Percentiles rank a stretch among this genome's conserved stretches.
phyloP scores from a whole-genome alignment of 805 yeast genomes.

The Grigorovia jiainica region DNA sequence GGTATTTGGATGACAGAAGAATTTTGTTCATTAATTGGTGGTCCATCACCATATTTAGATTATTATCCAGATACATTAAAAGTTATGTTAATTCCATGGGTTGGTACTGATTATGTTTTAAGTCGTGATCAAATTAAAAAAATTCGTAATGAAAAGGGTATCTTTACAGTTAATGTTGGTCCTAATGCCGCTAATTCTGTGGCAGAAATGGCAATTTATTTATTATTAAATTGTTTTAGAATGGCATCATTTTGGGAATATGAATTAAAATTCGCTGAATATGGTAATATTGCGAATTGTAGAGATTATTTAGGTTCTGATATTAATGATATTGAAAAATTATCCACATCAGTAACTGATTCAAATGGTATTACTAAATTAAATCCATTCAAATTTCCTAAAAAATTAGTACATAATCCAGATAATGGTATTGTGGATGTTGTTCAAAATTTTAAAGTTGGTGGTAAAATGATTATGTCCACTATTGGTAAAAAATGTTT shows the following conservation, averaged over 20 bases:
- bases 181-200: constrained; percentile 55
- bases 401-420: neutral
- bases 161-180: constrained; percentile 54
- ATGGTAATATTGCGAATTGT: constrained; percentile 36
- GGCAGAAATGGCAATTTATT: constrained; percentile 58
- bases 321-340: constrained; percentile 10
- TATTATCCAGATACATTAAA: constrained; percentile 39
- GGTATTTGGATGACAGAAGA: constrained; percentile 51
- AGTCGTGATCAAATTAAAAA: constrained; percentile 21
- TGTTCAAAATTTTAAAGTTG: constrained; percentile 36
- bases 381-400: constrained; percentile 12
- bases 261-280: constrained; percentile 30
- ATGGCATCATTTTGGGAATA: constrained; percentile 41
- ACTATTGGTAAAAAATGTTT: constrained; percentile 53
- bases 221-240: constrained; percentile 53
- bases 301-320: constrained; percentile 31
- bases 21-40: constrained; percentile 37
- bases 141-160: constrained; percentile 36
- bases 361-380: neutral
- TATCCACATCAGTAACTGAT: neutral
- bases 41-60: constrained; percentile 36
- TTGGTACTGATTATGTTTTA: constrained; percentile 50
- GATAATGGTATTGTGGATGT: constrained; percentile 19
- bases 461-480: constrained; percentile 37
- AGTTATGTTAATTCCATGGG: constrained; percentile 47